Base-by-base conservation (phyloP, 441 rosid species). In the Rhodomyrtus psidioides region DNA sequence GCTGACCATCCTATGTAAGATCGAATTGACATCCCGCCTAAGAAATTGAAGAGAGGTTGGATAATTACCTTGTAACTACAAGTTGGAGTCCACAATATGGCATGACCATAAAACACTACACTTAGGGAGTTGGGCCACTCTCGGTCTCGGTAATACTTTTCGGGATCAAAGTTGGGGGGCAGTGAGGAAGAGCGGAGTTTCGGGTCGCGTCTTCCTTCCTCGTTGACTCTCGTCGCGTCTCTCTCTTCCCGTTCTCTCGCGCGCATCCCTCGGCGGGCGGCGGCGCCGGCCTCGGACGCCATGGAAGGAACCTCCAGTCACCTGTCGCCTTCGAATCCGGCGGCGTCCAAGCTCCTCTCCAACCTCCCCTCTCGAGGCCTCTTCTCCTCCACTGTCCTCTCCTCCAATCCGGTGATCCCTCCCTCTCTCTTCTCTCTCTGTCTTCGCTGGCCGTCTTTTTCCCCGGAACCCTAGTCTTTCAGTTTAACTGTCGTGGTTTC, bases 351-450 rank as follows among this genome's bases (percentile, higher is more conserved):
- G 86, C 92, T 94, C 87, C 99, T 97, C 79, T 81, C 95, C 62
- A 86, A 96, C 86, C 99, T 97, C 81, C 98, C 98, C 17, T 96
- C 97, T 85, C 96, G 95, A 58, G 98, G 98, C 86, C 91, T 92
- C 89, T 90, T 96, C 84, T 93, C 98, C 85, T 95, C 98, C 86
- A 89, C 95, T 76, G 90, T 92, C 87, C 87, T 94, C 90, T 94
- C 97, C 86, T 91, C 98, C 56, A 96, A 94, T 90, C 94, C 91
- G 93, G 98, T 97, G 85, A 90, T 53, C 83, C 82, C 83, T 81
- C 42, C 5, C 56, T 82, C 75, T 81, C 76, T 51, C 55, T 19
- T 51, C 46, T 39, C 56, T 57, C 17, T 10, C 49, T 27, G 17
- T 21, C 60, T 55, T 58, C 76, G 24, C 49, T 70, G n/a, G 23